Evolutionary conservation across 2,329 filamentous ascomycete species (phyloP).

Genomic region (Trichoderma lentiforme): DNA sequence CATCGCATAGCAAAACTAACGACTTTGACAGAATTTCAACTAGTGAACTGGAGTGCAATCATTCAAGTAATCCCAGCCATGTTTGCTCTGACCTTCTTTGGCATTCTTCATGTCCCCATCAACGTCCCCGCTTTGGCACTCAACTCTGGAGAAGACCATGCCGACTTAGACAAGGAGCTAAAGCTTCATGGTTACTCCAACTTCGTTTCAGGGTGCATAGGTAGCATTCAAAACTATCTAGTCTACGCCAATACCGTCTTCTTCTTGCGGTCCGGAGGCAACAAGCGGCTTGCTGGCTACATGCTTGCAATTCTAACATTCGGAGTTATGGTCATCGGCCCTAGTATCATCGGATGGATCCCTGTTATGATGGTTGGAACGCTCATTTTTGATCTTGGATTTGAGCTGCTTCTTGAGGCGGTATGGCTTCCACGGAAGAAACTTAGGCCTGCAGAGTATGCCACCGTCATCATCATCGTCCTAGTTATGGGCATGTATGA

Average conservation of each 20-base stretch:
- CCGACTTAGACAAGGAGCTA: constrained; percentile 85
- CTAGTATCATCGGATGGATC: constrained; percentile 86
- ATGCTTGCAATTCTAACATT: constrained; percentile 79
- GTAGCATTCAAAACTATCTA: constrained; percentile 94
- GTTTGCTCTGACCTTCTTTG: constrained; percentile 96
- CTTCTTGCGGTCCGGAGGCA: constrained; percentile 89
- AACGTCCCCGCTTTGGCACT: constrained; percentile 93
- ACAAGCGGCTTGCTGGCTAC: constrained; percentile 79
- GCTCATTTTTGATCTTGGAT: constrained; percentile 90
- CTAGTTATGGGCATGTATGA: constrained; percentile 96
- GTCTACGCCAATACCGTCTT: constrained; percentile 98
- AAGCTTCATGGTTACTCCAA: constrained; percentile 93
- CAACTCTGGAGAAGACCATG: constrained; percentile 86
- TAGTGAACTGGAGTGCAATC: constrained; percentile 80
- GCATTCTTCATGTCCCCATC: constrained; percentile 93
- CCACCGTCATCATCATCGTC: constrained; percentile 86
- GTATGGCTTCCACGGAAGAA: constrained; percentile 86
- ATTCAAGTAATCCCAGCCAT: constrained; percentile 86
- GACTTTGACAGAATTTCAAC: constrained; percentile 63
- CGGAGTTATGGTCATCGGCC: constrained; percentile 79
- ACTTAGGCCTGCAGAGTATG: constrained; percentile 79
- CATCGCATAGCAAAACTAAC: neutral
- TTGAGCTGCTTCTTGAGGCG: constrained; percentile 86
- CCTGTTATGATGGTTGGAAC: constrained; percentile 96
- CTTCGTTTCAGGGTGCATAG: constrained; percentile 77